A percentile compares a stretch with the other conserved stretches of the same genome.
Conservation (phyloP, 2,329 filamentous ascomycete species). For the Rutstroemia sp. region DNA sequence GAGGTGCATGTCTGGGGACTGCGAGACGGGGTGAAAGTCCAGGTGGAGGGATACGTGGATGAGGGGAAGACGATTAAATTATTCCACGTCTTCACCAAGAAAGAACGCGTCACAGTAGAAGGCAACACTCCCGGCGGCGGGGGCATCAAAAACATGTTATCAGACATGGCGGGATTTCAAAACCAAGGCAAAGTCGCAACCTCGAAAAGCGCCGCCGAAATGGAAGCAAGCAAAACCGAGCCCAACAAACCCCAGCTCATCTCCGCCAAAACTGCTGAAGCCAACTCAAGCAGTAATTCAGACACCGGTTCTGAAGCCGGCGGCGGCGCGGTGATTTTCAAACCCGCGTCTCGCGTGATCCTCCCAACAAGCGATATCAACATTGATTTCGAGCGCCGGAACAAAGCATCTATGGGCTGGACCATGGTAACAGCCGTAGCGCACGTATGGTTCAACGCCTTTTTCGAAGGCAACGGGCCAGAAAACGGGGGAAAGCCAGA, state of each 20-base stretch:
- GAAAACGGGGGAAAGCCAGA: constrained; percentile 59
- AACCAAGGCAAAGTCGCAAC: constrained; percentile 20
- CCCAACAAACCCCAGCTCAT: background rate
- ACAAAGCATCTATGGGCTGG: constrained; percentile 68
- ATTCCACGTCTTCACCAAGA: constrained; percentile 71
- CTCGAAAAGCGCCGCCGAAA: constrained; percentile 10
- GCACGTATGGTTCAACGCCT: constrained; percentile 95
- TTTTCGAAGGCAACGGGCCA: constrained; percentile 76
- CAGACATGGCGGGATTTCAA: constrained; percentile 40
- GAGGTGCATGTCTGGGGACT: constrained; percentile 90
- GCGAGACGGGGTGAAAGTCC: constrained; percentile 78
- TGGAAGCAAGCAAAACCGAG: constrained; percentile 3
- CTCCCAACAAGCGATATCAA: constrained; percentile 82
- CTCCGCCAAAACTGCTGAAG: background rate
- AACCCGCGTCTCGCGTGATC: constrained; percentile 58
- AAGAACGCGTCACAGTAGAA: constrained; percentile 64
- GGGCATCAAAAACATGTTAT: constrained; percentile 44
- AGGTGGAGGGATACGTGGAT: constrained; percentile 79
- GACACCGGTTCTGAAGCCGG: constrained; percentile 41
- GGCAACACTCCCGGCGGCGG: constrained; percentile 43
- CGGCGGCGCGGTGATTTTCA: constrained; percentile 71
- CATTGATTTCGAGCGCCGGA: constrained; percentile 80
- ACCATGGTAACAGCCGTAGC: constrained; percentile 90
- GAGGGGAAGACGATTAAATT: constrained; percentile 79
- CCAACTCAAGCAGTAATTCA: background rate